Percentiles rank a stretch among this genome's conserved stretches.
These are phyloP conservation scores for Syzygium grande DNA, from an alignment of 345 rosid species.

Conservation along the genomic window DNA sequence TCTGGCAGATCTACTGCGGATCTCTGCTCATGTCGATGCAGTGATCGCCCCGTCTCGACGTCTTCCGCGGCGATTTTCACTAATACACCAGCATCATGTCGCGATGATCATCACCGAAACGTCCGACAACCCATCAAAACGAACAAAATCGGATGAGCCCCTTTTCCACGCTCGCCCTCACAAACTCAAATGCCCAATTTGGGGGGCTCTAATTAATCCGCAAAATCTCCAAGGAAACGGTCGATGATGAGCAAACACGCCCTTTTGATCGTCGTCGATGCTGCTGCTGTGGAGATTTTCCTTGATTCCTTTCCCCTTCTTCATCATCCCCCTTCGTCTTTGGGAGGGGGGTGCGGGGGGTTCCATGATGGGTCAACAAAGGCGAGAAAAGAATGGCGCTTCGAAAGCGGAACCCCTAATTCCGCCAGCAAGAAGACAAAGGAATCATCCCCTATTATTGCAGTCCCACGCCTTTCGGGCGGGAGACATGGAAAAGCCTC, in stretches of 20 bases:
- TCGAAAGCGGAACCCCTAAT: background rate
- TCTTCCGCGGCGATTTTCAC: background rate
- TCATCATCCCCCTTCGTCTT: background rate
- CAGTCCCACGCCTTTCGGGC: background rate
- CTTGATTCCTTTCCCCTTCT: background rate
- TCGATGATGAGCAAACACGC: background rate
- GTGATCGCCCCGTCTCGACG: background rate
- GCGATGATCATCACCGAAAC: background rate
- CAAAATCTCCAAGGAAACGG: background rate
- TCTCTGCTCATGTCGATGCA: background rate
- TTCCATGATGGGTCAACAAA: background rate
- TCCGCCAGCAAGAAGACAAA: background rate
- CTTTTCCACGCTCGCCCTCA: background rate
- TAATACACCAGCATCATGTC: background rate
- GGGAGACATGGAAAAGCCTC: background rate
- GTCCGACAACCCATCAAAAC: background rate
- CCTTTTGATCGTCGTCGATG: background rate
- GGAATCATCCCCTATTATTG: background rate
- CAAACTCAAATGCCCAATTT: background rate
- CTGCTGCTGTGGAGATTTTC: background rate
- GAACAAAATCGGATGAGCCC: background rate
- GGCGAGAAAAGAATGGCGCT: background rate
- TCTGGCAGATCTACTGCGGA: background rate
- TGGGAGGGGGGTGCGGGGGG: background rate
- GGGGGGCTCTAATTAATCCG: background rate